Evolutionary conservation across 2,329 filamentous ascomycete genomes (phyloP), one percentile per base, ranked within the genome.

Genomic region (Phoma herbarum): DNA sequence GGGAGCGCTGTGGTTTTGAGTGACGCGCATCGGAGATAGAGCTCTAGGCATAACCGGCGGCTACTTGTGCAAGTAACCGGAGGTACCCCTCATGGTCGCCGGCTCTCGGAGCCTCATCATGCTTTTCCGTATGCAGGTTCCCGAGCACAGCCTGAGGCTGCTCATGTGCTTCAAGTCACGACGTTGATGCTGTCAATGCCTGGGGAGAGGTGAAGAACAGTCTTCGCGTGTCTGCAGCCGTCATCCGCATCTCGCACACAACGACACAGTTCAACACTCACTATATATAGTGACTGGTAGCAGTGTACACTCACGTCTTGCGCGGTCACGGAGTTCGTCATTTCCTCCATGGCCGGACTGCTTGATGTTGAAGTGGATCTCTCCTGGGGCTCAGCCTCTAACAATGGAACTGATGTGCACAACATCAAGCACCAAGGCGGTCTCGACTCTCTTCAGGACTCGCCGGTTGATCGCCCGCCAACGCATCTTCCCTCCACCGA

Each of bases 41-140:
- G 42, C 50, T 55, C 42, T 50, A 42, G 29, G 47, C 37, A 59
- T 60, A 60, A 55, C 57, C 57, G 57, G 47, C 57, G 57, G 57
- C 57, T 60, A 60, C 57, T 52, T 55, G 20, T 43, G 46, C 26
- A 46, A 52, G 42, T 55, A 55, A 52, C 52, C 57, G 52, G 35
- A 25, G 2, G 18, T 37, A 46, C 57, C 57, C 52, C 57, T 60
- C 46, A 37, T 44, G 50, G 39, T 41, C 44, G 25, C 23, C 45
- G 46, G 41, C 18, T 42, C 11, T 54, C 50, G 45, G 56, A 50
- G 50, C 11, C 22, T 28, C 45, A 35, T 50, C 49, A 59, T 42
- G 45, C 56, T 45, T 18, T 26, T 46, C 18, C 46, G 33, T 46
- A 29, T 49, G 49, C 39, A 53, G 31, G 47, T 51, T 52, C 37